These are phyloP conservation scores for Amylocarpus encephaloides DNA, from an alignment of 2,329 filamentous ascomycete genomes.

Conservation along the genomic window DNA sequence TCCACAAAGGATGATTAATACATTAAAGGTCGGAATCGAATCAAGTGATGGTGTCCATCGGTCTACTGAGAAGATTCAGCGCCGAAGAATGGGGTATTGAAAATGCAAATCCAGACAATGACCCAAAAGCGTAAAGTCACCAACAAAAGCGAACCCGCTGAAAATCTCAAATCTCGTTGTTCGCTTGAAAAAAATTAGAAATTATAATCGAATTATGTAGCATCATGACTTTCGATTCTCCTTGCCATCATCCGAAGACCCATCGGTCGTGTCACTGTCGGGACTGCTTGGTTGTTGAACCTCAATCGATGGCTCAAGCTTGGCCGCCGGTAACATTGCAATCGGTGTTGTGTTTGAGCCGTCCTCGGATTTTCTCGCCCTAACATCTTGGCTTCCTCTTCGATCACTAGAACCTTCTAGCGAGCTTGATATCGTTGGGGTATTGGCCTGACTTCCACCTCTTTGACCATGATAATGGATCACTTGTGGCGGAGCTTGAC, in stretches of 20 bases:
- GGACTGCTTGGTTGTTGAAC: conserved; percentile 19
- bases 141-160: conserved; percentile 9
- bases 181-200: conserved; percentile 1
- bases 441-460: conserved; percentile 61
- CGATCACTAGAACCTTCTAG: conserved; percentile 23
- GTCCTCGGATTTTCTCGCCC: conserved; percentile 20
- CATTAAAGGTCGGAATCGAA: conserved; percentile 8
- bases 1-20: conserved; percentile 10
- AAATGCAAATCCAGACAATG: conserved; percentile 10
- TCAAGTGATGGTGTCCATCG: conserved; percentile 10
- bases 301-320: conserved; percentile 16
- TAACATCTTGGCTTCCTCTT: conserved; percentile 24
- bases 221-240: conserved; percentile 3
- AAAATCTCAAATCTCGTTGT: conserved; percentile 3
- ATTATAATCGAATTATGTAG: neutral
- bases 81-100: conserved; percentile 20
- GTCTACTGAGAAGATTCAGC: conserved; percentile 12
- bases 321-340: conserved; percentile 20
- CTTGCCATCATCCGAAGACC: conserved; percentile 17
- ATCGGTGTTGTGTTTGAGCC: conserved; percentile 20
- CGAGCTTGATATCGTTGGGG: conserved; percentile 43
- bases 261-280: conserved; percentile 23
- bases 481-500: conserved; percentile 58
- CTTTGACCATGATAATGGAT: conserved; percentile 62
- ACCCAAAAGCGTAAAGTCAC: conserved; percentile 10